Base-by-base conservation (phyloP, 768 basidiomycete genomes). In the Rubroboletus pulcherrimus region DNA sequence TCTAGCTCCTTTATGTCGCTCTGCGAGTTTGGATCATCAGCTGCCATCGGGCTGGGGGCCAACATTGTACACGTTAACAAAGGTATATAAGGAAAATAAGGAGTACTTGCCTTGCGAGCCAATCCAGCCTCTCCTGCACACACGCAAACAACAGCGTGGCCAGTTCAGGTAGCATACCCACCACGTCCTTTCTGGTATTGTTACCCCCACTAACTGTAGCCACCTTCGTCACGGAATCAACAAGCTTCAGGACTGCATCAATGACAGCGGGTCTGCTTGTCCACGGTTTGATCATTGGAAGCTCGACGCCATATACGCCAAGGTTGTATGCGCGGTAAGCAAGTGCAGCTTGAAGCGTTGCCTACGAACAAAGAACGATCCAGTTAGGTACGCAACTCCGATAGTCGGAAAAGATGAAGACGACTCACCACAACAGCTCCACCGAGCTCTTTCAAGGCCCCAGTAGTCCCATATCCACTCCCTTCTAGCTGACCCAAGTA, bases 201-300 rank as follows among this genome's bases (percentile, higher is more conserved):
- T 47, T 53, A 4, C 53, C 45, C 7, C 50, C 55, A 38, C 50
- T 56, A n/a, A 53, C 62, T 6, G 46, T 65, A 7, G 62, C 65
- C 12, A 62, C 59, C 42, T 69, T 67, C 1, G 82, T 81, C 1
- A 83, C 85, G 1, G 77, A 66, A 44, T 87, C 83, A 62, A 95
- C 93, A n/a, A 96, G 77, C 44, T 78, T 78, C 26, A 86, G 76
- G 6, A 89, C 70, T 9, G 83, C 78, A 41, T 93, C 88, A 50
- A 96, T 82, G 15, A 91, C 70, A 0, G 74, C 66, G 4, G 84
- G 76, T 44, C 78, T 78, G 63, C 91, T 91, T 17, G 93, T 92
- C 96, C 95, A 98, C 0, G 90, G 85, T 56, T 85, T 80, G 59
- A 80, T 78, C 81, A 84, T 83, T 5, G 81, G 87, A 21, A 79